Percentiles rank a stretch among this genome's conserved stretches.
These are phyloP conservation scores for Murraya paniculata DNA, from an alignment of 345 rosid genomes.

Conservation along the genomic window DNA sequence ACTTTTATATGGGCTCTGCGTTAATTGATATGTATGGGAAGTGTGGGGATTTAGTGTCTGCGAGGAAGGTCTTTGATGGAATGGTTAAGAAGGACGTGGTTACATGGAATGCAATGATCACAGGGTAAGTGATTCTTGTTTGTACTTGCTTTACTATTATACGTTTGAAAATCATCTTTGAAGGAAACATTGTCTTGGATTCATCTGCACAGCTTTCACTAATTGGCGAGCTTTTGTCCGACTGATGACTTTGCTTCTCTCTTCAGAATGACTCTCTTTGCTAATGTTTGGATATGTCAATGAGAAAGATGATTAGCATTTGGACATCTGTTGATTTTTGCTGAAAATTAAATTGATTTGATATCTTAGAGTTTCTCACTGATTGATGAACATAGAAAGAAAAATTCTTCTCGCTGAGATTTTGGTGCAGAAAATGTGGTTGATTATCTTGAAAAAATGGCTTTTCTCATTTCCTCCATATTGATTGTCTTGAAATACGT, in stretches of 20 bases:
- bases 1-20: conserved; percentile 58
- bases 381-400: neutral
- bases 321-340: neutral
- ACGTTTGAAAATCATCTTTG: neutral
- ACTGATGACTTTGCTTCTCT: neutral
- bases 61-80: conserved; percentile 64
- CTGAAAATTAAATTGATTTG: neutral
- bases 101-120: conserved; percentile 90
- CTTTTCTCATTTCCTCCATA: neutral
- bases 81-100: conserved; percentile 60
- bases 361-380: neutral
- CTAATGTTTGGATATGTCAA: neutral
- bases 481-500: neutral
- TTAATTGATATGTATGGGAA: conserved; percentile 78
- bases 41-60: conserved; percentile 71
- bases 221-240: neutral
- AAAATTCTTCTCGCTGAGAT: neutral
- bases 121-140: conserved; percentile 46
- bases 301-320: neutral
- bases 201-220: neutral
- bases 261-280: neutral
- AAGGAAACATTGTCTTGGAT: neutral
- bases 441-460: neutral
- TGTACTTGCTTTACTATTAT: neutral
- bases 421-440: neutral